Percentiles rank a stretch among this genome's conserved stretches.
These are phyloP conservation scores for Borealophlyctis nickersoniae DNA, from an alignment of 192 early-diverging fungal genomes.

Conservation along the genomic window DNA sequence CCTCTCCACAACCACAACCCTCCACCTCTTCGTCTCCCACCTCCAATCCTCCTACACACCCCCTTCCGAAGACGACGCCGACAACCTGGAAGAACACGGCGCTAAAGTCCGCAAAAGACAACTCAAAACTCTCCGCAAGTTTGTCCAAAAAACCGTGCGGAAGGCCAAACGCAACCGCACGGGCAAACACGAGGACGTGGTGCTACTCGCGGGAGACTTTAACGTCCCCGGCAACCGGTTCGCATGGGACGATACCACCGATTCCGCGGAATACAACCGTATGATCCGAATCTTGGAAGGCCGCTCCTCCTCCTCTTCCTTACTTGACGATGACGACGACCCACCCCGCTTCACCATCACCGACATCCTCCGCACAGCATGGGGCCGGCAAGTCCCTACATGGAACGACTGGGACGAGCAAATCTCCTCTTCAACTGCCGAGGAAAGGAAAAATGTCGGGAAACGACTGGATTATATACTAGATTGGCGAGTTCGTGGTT, in stretches of 20 bases:
- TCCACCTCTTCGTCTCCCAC: conserved; percentile 23
- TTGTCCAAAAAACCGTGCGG: neutral
- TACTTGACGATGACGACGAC: neutral
- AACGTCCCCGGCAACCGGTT: neutral
- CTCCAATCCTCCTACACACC: conserved; percentile 27
- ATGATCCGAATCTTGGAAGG: neutral
- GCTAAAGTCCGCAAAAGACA: conserved; percentile 10
- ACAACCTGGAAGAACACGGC: conserved; percentile 10
- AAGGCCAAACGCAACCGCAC: conserved; percentile 1
- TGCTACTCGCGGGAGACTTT: conserved; percentile 17
- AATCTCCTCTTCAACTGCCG: neutral
- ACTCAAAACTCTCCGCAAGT: conserved; percentile 10
- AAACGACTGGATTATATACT: conserved; percentile 29
- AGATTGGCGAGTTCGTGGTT: conserved; percentile 12
- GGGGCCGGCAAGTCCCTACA: neutral
- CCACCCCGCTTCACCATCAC: neutral
- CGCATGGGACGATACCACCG: neutral
- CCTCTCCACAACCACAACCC: neutral
- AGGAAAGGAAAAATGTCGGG: conserved; percentile 5
- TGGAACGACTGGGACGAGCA: neutral
- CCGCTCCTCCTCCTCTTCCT: too few relatives aligned
- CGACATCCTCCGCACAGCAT: neutral
- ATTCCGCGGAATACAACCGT: neutral
- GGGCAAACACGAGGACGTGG: conserved; percentile 1
- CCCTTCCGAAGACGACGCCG: conserved; percentile 11